phyloP scores from a whole-genome alignment of 1,139 yeast species.

The Geotrichum macrosporum region DNA sequence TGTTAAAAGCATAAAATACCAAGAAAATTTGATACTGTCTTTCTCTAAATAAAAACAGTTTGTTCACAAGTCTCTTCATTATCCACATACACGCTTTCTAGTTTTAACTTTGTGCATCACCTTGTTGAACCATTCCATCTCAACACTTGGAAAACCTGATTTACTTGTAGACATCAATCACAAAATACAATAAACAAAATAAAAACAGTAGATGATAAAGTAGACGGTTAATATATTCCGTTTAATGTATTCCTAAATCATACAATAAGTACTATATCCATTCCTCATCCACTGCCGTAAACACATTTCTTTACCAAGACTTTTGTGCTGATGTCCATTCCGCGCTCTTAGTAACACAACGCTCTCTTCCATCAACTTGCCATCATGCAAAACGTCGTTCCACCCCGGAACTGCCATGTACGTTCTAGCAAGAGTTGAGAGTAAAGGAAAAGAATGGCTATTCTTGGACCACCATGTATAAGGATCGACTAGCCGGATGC shows the following conservation, averaged over 20 bases:
- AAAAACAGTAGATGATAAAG: too few relatives aligned
- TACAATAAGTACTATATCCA: conserved; percentile 18
- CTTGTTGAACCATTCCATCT: too few relatives aligned
- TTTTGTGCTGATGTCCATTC: conserved; percentile 17
- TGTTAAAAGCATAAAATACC: too few relatives aligned
- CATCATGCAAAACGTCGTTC: conserved; percentile 23
- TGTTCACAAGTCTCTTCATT: too few relatives aligned
- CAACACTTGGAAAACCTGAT: too few relatives aligned
- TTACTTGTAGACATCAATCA: too few relatives aligned
- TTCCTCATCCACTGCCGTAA: conserved; percentile 20
- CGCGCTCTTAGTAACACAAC: conserved; percentile 19
- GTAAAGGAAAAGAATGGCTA: conserved; percentile 19
- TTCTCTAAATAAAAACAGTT: too few relatives aligned
- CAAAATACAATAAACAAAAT: neutral
- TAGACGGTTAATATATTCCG: too few relatives aligned
- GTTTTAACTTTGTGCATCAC: too few relatives aligned
- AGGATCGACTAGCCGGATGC: conserved; percentile 21
- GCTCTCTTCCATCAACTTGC: conserved; percentile 21
- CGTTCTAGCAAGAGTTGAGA: conserved; percentile 17
- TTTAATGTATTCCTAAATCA: too few relatives aligned
- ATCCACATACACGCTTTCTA: too few relatives aligned
- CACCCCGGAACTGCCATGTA: conserved; percentile 23
- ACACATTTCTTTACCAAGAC: conserved; percentile 22
- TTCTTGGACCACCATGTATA: conserved; percentile 22
- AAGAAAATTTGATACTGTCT: too few relatives aligned